Conservation (phyloP, 768 basidiomycete species). For the Trametes maxima region DNA sequence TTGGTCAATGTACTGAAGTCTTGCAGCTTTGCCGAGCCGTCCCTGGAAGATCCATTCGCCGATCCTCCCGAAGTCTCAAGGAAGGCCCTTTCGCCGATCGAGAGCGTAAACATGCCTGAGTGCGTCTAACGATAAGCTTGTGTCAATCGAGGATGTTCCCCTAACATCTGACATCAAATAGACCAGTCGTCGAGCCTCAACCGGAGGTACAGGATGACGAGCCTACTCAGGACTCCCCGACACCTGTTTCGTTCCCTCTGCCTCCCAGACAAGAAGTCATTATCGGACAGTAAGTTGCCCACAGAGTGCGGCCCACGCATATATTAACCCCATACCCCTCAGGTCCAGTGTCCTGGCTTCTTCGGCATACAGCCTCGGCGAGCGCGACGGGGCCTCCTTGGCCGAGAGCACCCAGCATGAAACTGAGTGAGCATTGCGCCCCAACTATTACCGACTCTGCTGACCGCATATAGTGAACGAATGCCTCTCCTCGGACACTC, state of each 20-base stretch:
- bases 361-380: constrained; percentile 25
- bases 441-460: background rate
- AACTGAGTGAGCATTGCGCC: constrained; percentile 18
- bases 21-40: constrained; percentile 20
- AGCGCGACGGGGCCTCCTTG: constrained; percentile 12
- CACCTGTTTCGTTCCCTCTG: constrained; percentile 43
- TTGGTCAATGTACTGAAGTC: background rate
- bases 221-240: constrained; percentile 22
- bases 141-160: background rate
- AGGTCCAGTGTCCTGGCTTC: constrained; percentile 21
- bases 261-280: constrained; percentile 46
- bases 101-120: constrained; percentile 37
- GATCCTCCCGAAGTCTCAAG: constrained; percentile 24
- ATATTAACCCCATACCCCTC: no score
- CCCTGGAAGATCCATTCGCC: constrained; percentile 31
- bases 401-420: constrained; percentile 17
- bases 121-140: constrained; percentile 24
- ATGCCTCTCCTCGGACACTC: constrained; percentile 51
- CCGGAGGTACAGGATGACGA: background rate
- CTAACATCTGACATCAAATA: background rate
- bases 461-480: constrained; percentile 46
- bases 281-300: constrained; percentile 31
- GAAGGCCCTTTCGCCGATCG: constrained; percentile 30
- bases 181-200: constrained; percentile 4
- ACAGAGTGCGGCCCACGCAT: no score